A percentile compares a stretch with the other conserved stretches of the same genome.
These are phyloP conservation scores for Neopestalotiopsis sp. DNA, from an alignment of 2,329 filamentous ascomycete genomes.

Conservation along the genomic window DNA sequence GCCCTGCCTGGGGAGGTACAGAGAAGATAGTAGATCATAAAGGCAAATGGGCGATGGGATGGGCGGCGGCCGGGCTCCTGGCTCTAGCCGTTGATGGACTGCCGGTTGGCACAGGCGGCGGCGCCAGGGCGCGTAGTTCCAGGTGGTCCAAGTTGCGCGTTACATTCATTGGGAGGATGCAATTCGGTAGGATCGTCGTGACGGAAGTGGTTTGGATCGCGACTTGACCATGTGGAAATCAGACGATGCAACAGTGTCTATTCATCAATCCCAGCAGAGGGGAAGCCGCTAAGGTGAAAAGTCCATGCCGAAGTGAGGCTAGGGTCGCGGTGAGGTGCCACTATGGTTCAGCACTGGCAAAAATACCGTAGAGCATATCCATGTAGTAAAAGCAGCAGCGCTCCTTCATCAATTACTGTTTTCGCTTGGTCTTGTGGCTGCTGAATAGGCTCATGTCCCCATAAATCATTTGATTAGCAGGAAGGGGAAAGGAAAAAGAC, in stretches of 20 bases:
- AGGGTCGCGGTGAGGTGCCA: not conserved
- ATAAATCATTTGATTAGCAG: too few relatives aligned
- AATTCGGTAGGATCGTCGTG: not conserved
- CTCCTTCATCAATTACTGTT: too few relatives aligned
- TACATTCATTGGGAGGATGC: not conserved
- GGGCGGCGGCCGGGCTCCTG: not conserved
- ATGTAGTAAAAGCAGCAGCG: too few relatives aligned
- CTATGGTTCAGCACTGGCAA: not conserved
- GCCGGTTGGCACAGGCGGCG: not conserved
- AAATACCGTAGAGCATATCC: too few relatives aligned
- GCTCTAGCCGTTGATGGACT: not conserved
- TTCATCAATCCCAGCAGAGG: not conserved
- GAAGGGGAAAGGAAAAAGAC: too few relatives aligned
- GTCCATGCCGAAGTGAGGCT: not conserved
- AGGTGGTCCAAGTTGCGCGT: not conserved
- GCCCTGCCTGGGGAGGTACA: too few relatives aligned
- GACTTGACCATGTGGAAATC: conserved; percentile 2
- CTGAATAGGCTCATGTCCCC: too few relatives aligned
- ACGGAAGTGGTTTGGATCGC: not conserved
- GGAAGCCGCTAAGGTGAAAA: not conserved
- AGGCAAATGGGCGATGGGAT: too few relatives aligned
- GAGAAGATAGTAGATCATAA: too few relatives aligned
- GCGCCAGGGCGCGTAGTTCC: not conserved
- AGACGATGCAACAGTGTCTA: not conserved
- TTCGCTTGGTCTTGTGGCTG: too few relatives aligned